Percentiles rank a stretch among this genome's conserved stretches.
These are phyloP conservation scores for Geotrichum macrosporum DNA, from an alignment of 1,139 yeast species.

Conservation along the genomic window DNA sequence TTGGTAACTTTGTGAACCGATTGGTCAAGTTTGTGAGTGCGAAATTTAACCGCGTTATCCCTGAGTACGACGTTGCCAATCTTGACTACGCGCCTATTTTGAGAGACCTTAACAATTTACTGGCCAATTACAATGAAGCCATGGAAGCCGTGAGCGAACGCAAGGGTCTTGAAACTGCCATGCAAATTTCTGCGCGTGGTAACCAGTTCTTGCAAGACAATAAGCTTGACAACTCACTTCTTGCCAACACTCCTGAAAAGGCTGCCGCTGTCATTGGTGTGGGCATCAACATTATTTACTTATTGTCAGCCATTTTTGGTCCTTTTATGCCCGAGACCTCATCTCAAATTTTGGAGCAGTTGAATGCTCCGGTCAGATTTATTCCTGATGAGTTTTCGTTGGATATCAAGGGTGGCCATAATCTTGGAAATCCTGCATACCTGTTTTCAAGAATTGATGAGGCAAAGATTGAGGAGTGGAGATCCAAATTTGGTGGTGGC, in stretches of 20 bases:
- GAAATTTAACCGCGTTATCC: constrained; percentile 87
- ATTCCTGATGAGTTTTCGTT: constrained; percentile 74
- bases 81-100: constrained; percentile 48
- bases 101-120: constrained; percentile 56
- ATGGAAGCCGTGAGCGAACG: constrained; percentile 74
- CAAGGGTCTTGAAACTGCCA: constrained; percentile 83
- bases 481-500: constrained; percentile 68
- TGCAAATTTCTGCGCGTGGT: constrained; percentile 90
- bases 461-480: constrained; percentile 82
- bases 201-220: constrained; percentile 93
- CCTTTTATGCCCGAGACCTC: constrained; percentile 92
- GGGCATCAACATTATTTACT: constrained; percentile 81
- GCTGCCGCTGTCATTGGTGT: constrained; percentile 92
- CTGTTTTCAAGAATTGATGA: constrained; percentile 90
- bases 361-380: constrained; percentile 73
- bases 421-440: constrained; percentile 86
- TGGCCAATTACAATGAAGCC: constrained; percentile 58
- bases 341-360: constrained; percentile 62
- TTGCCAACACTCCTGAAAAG: constrained; percentile 67
- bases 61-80: constrained; percentile 44
- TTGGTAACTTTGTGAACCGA: constrained; percentile 96
- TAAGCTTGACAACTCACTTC: constrained; percentile 83
- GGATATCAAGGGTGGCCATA: constrained; percentile 72
- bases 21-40: constrained; percentile 84
- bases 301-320: constrained; percentile 69